Base-by-base conservation (phyloP, 129 eudicot genomes). In the Tagetes erecta region DNA sequence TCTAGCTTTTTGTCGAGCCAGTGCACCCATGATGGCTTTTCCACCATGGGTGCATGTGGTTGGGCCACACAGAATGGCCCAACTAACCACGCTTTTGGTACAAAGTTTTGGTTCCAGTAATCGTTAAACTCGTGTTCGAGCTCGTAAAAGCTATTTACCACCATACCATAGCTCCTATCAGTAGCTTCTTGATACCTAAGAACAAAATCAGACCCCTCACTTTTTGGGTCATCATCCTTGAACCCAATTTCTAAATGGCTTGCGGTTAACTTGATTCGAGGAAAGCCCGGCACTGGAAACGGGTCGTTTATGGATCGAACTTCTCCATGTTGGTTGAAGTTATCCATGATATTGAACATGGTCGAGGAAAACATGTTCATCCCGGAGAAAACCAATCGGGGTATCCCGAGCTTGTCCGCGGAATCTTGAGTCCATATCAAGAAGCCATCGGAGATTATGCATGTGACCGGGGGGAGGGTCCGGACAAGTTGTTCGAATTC, bases 371-470 rank as follows among this genome's bases (percentile, higher is more conserved):
- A 89, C 1, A 38, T 62, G 56, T 85, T 83, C 55, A n/a, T 81
- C 2, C 96, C 92, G 38, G 75, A 78, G 39, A 87, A 90, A 0
- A 62, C 73, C 9, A 84, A 67, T 33, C 92, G 72, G 0, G 87
- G 92, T 12, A 90, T 78, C 6, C 73, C 55, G 8, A 83, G 58
- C 46, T 77, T 87, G 2, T 76, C 55, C 2, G 92, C 92, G 3
- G 90, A 87, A 10, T 84, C 65, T 38, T 80, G 85, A 2, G 96
- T 90, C 90, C 92, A 87, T 7, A 77, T 74, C 0, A 90, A 82
- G 44, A 87, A 90, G 31, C 80, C 85, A 38, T 90, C 92, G 3
- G 92, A 87, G 33, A 90, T 83, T 41, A 87, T 77, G 80, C 87
- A 84, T 20, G 64, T 82, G 6, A 81, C 81, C 3, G 68, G 44